Evolutionary conservation across 1,284 basidiomycete species (phyloP).

Genomic region (Leucoagaricus sp.): DNA sequence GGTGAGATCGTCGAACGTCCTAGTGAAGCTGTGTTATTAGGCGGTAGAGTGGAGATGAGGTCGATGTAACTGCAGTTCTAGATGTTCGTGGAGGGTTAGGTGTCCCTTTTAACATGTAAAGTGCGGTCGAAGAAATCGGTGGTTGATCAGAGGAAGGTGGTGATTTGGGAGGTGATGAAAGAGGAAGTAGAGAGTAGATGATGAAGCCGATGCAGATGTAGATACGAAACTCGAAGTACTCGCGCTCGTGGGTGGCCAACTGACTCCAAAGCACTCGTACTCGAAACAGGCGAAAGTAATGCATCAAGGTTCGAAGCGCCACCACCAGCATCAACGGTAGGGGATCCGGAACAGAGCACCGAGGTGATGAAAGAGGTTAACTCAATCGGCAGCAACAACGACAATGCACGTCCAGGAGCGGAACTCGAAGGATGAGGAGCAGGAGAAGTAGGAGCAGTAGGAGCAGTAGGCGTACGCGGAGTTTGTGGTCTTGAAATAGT

Average conservation of each 20-base stretch:
- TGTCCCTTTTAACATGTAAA: constrained; percentile 15
- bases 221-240: too few species aligned
- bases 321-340: too few species aligned
- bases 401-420: too few species aligned
- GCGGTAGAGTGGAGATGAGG: constrained; percentile 25
- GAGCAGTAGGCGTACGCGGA: constrained; percentile 16
- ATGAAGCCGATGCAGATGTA: neutral
- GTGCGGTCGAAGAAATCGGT: constrained; percentile 21
- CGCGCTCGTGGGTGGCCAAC: neutral
- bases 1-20: constrained; percentile 56
- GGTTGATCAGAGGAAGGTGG: too few species aligned
- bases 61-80: neutral
- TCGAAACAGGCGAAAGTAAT: neutral
- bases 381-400: constrained; percentile 65
- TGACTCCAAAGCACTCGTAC: neutral
- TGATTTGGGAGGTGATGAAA: too few species aligned
- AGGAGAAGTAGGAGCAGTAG: too few species aligned
- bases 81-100: too few species aligned
- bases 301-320: neutral
- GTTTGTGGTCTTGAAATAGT: constrained; percentile 4
- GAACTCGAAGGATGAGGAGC: too few species aligned
- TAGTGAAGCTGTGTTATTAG: constrained; percentile 57
- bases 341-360: constrained; percentile 17
- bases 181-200: too few species aligned
- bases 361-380: constrained; percentile 69